These are phyloP conservation scores for Cinnamomum micranthum DNA, from an alignment of 164 flowering plant genomes.

Conservation along the genomic window DNA sequence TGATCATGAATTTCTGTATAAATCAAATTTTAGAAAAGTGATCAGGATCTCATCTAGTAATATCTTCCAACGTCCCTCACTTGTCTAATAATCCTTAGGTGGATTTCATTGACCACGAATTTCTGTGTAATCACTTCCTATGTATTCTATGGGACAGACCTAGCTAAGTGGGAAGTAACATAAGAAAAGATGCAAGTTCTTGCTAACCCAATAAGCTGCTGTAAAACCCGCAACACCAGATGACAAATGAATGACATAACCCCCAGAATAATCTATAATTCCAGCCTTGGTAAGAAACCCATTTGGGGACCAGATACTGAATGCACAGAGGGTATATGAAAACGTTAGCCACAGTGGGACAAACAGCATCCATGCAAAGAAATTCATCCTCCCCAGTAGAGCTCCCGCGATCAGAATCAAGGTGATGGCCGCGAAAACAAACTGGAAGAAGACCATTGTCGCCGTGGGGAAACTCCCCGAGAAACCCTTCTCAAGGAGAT, in stretches of 20 bases:
- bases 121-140: too few relatives aligned
- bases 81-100: too few relatives aligned
- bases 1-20: too few relatives aligned
- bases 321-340: conserved; percentile 28
- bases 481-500: conserved; percentile 17
- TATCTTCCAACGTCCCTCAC: too few relatives aligned
- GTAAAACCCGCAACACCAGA: conserved; percentile 55
- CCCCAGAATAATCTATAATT: conserved; percentile 50
- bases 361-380: conserved; percentile 39
- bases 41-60: too few relatives aligned
- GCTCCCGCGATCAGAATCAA: conserved; percentile 51
- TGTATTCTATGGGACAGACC: not conserved
- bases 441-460: conserved; percentile 41
- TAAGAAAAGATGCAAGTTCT: not conserved
- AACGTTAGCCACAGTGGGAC: conserved; percentile 32
- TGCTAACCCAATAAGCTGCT: conserved; percentile 48
- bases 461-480: conserved; percentile 26
- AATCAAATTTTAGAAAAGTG: too few relatives aligned
- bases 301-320: conserved; percentile 23
- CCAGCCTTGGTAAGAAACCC: conserved; percentile 39
- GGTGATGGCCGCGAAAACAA: conserved; percentile 40
- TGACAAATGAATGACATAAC: conserved; percentile 42
- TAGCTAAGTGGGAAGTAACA: not conserved
- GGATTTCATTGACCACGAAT: too few relatives aligned
- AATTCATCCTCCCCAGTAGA: conserved; percentile 60